Percentiles rank a stretch among this genome's conserved stretches.
These are phyloP conservation scores for Paragyromitra xinjiangensis DNA, from an alignment of 495 filamentous ascomycete genomes.

Conservation along the genomic window DNA sequence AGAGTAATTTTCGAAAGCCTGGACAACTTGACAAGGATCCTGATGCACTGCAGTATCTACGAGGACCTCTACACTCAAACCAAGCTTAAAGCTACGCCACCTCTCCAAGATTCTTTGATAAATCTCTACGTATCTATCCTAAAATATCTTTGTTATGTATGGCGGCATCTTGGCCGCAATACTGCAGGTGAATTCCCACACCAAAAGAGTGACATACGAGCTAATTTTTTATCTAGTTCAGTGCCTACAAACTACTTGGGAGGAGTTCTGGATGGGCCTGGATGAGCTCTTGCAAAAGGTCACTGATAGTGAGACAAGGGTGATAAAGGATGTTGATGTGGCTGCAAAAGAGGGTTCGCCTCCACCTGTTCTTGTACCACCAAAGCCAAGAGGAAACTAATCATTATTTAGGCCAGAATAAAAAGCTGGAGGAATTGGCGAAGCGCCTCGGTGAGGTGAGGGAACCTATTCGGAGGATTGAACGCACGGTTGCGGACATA, in stretches of 20 bases:
- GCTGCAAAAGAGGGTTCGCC: slow-evolving; percentile 8
- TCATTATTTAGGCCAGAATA: background rate
- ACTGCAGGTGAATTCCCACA: background rate
- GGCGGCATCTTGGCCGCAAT: background rate
- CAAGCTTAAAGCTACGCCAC: background rate
- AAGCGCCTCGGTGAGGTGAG: background rate
- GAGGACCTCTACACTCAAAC: slow-evolving; percentile 9
- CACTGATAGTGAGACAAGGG: background rate
- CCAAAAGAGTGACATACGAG: background rate
- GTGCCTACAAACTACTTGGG: background rate
- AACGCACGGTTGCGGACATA: background rate
- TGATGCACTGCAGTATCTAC: slow-evolving; percentile 20
- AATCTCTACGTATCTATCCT: slow-evolving; percentile 16
- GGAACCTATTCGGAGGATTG: background rate
- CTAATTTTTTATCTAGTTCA: background rate
- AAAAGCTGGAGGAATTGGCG: background rate
- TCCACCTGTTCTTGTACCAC: too few species aligned
- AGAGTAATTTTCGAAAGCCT: slow-evolving; percentile 8
- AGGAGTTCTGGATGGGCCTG: slow-evolving; percentile 5
- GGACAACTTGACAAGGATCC: background rate
- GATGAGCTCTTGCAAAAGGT: slow-evolving; percentile 1
- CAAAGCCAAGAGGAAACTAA: background rate
- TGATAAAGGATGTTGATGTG: background rate
- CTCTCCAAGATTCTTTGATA: background rate
- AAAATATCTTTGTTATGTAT: slow-evolving; percentile 8